Base-by-base conservation (phyloP, 257 asterid genomes). In the Salvia hispanica region DNA sequence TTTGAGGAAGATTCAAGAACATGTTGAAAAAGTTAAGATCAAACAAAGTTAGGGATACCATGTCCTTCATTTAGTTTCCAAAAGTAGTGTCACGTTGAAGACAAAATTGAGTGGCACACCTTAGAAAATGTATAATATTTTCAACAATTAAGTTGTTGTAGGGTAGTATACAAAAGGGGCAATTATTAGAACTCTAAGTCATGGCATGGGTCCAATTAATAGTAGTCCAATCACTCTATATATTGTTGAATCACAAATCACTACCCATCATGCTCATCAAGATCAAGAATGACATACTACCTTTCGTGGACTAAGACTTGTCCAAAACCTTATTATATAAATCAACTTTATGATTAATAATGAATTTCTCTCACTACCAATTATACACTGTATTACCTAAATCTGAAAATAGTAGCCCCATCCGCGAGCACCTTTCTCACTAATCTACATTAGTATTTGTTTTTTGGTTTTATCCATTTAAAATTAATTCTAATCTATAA, bases 81-180 rank as follows among this genome's bases (percentile, higher is more conserved):
- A 11, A 21, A 1, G 11, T 42, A 25, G 0, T 13, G 12, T 18
- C 36, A 31, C 55, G 44, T 31, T 8, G 43, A 63, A 65, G 72
- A 66, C 77, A 73, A 66, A 52, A 4, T 55, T 45, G 62, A 69
- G 70, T 74, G 79, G 67, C 62, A 70, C 58, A 13, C 67, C 52
- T 14, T 11, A 25, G 15, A 66, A 61, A 74, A 33, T 47, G 34
- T 18, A 15, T 0, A 25, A 60, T 11, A 16, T n/a, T 58, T 42
- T 53, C 59, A 70, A 57, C 42, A 56, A 25, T 39, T 39, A 39
- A 7, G 6, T 7, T 5, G 7, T 46, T 47, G 68, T 70, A 69
- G 72, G 59, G 67, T 42, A 58, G 42, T 64, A 58, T 64, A 58
- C 16, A 64, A 33, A 43, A 28, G 16, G 25, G 18, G 10, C 33